phyloP scores from a whole-genome alignment of 108 stramenopile genomes.

The Cylindrotheca closterium region DNA sequence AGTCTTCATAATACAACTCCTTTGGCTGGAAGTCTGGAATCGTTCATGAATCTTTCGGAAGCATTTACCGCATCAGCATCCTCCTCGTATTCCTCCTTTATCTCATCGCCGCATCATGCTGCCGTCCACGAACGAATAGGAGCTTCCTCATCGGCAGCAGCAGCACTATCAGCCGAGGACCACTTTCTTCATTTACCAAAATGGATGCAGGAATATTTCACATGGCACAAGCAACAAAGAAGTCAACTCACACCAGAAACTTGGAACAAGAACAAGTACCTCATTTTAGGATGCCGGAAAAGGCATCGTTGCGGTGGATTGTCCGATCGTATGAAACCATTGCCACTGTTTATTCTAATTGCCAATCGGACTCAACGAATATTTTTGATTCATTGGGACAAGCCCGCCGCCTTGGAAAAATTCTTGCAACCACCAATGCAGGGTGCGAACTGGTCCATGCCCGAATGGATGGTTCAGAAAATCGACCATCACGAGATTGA shows the following conservation, averaged over 20 bases:
- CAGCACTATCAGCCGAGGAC: background rate
- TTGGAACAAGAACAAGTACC: constrained; percentile 23
- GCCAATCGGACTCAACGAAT: constrained; percentile 37
- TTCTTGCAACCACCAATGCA: constrained; percentile 49
- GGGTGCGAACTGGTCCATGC: constrained; percentile 38
- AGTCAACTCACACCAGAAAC: constrained; percentile 17
- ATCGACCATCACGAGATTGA: background rate
- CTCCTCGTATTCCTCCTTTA: background rate
- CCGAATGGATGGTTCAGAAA: constrained; percentile 26
- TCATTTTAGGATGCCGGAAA: constrained; percentile 25
- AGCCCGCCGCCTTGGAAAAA: constrained; percentile 43
- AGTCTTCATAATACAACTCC: background rate
- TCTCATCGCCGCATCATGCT: background rate
- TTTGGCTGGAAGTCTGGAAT: background rate
- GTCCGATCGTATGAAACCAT: constrained; percentile 46
- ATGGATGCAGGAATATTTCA: constrained; percentile 40
- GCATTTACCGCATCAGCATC: background rate
- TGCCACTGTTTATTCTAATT: constrained; percentile 37
- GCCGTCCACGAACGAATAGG: background rate
- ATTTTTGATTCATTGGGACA: constrained; percentile 45
- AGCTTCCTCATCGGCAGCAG: too few species aligned
- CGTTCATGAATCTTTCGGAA: background rate
- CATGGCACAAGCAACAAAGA: constrained; percentile 30
- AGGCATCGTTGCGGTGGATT: constrained; percentile 38
- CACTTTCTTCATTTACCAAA: constrained; percentile 9